Evolutionary conservation across 495 filamentous ascomycete genomes (phyloP).

Genomic region (Cladorrhinum samala): DNA sequence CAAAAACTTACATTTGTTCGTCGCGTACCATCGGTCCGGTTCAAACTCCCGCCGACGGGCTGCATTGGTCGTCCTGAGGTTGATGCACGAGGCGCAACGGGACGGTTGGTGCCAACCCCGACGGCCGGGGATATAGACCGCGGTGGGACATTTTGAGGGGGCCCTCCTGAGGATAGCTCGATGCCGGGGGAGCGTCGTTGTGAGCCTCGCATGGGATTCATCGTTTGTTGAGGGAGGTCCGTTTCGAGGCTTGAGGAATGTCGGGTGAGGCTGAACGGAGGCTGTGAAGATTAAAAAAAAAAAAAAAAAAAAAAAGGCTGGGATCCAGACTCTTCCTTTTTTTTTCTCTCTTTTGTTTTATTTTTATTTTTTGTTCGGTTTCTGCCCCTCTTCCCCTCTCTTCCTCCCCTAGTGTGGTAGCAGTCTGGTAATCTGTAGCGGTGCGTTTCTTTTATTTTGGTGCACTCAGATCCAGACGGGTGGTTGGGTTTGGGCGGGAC

Average conservation of each 20-base stretch:
- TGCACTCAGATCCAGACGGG: too few relatives aligned
- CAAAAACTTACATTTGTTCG: slow-evolving; percentile 46
- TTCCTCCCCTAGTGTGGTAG: background rate
- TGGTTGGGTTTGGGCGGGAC: too few relatives aligned
- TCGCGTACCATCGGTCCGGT: slow-evolving; percentile 29
- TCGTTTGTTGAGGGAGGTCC: slow-evolving; percentile 18
- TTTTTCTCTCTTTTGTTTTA: background rate
- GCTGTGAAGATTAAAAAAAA: too few relatives aligned
- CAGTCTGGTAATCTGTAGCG: background rate
- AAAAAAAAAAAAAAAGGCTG: too few relatives aligned
- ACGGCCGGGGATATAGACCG: slow-evolving; percentile 38
- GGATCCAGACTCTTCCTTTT: too few relatives aligned
- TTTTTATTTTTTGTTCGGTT: background rate
- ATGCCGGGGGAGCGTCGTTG: slow-evolving; percentile 47
- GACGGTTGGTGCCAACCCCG: slow-evolving; percentile 29
- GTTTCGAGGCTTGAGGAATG: background rate
- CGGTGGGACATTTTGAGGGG: slow-evolving; percentile 34
- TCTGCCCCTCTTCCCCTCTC: background rate
- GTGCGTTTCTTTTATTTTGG: background rate
- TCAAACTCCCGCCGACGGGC: slow-evolving; percentile 24
- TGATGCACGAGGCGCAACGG: slow-evolving; percentile 39
- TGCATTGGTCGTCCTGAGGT: slow-evolving; percentile 29
- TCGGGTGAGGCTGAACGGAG: background rate
- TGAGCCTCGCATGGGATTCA: slow-evolving; percentile 36
- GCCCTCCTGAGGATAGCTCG: slow-evolving; percentile 31